These are phyloP conservation scores for Phytopythium litorale DNA, from an alignment of 352 stramenopile genomes.

Conservation along the genomic window DNA sequence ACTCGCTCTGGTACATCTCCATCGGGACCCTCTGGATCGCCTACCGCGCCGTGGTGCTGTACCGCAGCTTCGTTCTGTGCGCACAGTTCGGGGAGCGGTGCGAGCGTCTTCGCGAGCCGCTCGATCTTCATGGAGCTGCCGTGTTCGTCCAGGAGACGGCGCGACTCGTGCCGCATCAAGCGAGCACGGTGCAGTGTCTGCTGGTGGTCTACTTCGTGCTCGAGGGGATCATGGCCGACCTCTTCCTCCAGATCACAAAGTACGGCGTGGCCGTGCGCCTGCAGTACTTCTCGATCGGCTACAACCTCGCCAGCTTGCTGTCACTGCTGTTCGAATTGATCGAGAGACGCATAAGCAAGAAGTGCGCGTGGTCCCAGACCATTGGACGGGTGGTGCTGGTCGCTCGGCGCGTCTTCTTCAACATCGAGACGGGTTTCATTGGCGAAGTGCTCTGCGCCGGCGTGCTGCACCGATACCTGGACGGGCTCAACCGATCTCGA, in stretches of 20 bases:
- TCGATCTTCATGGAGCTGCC: conserved; percentile 18
- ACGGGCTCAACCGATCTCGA: conserved; percentile 18
- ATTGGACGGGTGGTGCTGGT: conserved; percentile 10
- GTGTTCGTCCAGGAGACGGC: conserved; percentile 31
- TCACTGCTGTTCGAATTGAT: conserved; percentile 34
- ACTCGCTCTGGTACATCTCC: conserved; percentile 20
- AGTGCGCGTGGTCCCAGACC: conserved; percentile 6
- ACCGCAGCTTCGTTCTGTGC: conserved; percentile 24
- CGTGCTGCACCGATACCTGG: conserved; percentile 23
- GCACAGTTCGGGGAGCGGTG: conserved; percentile 21
- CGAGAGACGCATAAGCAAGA: conserved; percentile 7
- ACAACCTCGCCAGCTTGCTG: conserved; percentile 30
- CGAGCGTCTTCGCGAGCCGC: conserved; percentile 14
- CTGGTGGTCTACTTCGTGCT: conserved; percentile 25
- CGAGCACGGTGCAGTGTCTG: conserved; percentile 21
- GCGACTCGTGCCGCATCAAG: conserved; percentile 18
- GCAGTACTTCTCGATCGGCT: conserved; percentile 35
- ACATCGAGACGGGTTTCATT: conserved; percentile 27
- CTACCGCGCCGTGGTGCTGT: conserved; percentile 22
- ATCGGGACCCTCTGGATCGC: conserved; percentile 21
- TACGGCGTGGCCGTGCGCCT: conserved; percentile 20
- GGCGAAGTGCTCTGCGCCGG: conserved; percentile 19
- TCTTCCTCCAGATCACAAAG: conserved; percentile 29
- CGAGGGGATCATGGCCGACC: conserved; percentile 29
- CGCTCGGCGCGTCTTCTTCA: conserved; percentile 24